Conservation (phyloP, 2,329 filamentous ascomycete genomes). For the Ophiostoma populinum region DNA sequence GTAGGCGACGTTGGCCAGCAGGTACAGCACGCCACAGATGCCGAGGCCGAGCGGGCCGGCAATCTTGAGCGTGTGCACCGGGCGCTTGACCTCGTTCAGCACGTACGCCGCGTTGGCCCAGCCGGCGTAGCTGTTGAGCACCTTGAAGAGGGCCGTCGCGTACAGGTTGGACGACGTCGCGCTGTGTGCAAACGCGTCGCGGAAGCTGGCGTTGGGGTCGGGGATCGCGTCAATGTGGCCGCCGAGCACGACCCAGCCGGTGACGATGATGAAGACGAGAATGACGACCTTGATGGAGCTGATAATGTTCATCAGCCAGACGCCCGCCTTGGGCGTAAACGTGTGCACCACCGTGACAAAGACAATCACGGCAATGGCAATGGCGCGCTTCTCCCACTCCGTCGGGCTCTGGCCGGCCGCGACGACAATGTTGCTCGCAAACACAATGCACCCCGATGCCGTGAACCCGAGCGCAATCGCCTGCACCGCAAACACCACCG, state of each 20-base stretch:
- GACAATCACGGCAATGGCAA: conserved; percentile 35
- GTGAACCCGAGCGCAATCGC: conserved; percentile 11
- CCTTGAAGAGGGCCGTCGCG: conserved; percentile 40
- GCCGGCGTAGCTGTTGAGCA: conserved; percentile 40
- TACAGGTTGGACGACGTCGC: conserved; percentile 24
- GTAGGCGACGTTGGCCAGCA: conserved; percentile 48
- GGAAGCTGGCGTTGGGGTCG: conserved; percentile 36
- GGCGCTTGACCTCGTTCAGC: conserved; percentile 47
- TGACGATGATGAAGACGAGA: conserved; percentile 42
- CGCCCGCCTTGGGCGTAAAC: conserved; percentile 36
- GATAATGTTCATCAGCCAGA: conserved; percentile 40
- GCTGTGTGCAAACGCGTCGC: conserved; percentile 32
- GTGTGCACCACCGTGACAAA: conserved; percentile 37
- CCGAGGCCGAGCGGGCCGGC: conserved; percentile 43
- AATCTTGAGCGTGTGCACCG: conserved; percentile 44
- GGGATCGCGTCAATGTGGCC: conserved; percentile 28
- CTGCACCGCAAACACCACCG: conserved; percentile 36
- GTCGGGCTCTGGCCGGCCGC: conserved; percentile 29
- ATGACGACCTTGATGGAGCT: conserved; percentile 43
- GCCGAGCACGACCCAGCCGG: conserved; percentile 38
- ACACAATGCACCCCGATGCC: conserved; percentile 13
- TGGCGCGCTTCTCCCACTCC: conserved; percentile 39
- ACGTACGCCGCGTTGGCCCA: conserved; percentile 52
- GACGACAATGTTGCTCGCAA: conserved; percentile 26
- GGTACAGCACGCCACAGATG: conserved; percentile 40